Conservation (phyloP, 2,329 filamentous ascomycete species). For the Phaeoacremonium minimum region DNA sequence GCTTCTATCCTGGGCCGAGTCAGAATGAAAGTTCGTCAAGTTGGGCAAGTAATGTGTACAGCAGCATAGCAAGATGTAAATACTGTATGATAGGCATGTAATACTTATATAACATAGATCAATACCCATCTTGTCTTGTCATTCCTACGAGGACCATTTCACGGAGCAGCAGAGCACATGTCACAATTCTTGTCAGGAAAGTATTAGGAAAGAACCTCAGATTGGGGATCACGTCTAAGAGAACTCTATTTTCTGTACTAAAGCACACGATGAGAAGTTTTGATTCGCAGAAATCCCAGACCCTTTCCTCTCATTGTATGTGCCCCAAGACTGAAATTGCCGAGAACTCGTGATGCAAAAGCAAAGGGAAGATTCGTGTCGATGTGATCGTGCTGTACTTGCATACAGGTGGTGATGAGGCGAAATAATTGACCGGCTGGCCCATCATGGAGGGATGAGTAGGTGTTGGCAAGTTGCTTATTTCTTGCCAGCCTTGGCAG, state of each 20-base stretch:
- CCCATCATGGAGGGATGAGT: slow-evolving; percentile 7
- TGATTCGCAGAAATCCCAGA: slow-evolving; percentile 24
- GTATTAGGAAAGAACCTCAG: not conserved
- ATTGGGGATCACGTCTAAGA: slow-evolving; percentile 22
- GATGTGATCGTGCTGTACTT: slow-evolving; percentile 9
- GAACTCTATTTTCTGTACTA: slow-evolving; percentile 27
- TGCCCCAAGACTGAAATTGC: slow-evolving; percentile 22
- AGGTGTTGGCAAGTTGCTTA: slow-evolving; percentile 39
- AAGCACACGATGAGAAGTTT: slow-evolving; percentile 25
- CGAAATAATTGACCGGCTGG: slow-evolving; percentile 4
- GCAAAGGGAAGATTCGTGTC: slow-evolving; percentile 17
- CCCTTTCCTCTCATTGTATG: slow-evolving; percentile 21
- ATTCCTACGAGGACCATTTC: no score
- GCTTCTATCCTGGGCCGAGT: no score
- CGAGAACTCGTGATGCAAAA: slow-evolving; percentile 16
- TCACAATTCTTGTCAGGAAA: not conserved
- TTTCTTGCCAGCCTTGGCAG: slow-evolving; percentile 72
- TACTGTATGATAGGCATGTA: no score
- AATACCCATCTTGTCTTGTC: no score
- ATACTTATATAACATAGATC: no score
- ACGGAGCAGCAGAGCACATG: no score
- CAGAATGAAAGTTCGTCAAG: no score
- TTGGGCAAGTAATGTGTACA: no score
- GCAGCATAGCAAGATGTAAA: no score
- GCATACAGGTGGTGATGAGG: slow-evolving; percentile 9